These are phyloP conservation scores for Pleoardoris graminearum DNA, from an alignment of 2,329 filamentous ascomycete genomes.

Conservation along the genomic window DNA sequence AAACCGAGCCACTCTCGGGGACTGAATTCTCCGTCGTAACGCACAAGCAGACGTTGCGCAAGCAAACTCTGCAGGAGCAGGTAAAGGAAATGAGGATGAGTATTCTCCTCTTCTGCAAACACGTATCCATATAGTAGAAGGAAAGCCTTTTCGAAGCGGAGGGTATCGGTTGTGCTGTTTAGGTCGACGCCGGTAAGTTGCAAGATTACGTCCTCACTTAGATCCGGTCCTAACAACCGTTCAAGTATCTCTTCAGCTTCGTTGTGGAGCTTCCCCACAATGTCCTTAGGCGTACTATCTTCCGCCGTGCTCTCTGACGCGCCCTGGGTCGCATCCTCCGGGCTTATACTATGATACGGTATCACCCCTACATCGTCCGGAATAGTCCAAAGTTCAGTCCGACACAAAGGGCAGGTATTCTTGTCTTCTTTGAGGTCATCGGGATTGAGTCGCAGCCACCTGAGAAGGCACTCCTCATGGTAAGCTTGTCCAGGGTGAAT, in stretches of 20 bases:
- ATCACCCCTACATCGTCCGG: not conserved
- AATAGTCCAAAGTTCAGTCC: not conserved
- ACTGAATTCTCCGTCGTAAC: too few relatives aligned
- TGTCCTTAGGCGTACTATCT: not conserved
- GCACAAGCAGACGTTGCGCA: too few relatives aligned
- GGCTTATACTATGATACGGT: too few relatives aligned
- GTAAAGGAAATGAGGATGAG: not conserved
- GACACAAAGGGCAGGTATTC: not conserved
- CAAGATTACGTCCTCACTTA: not conserved
- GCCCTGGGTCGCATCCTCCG: not conserved
- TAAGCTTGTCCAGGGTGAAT: not conserved
- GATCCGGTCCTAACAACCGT: not conserved
- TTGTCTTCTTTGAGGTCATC: not conserved
- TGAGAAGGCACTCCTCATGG: not conserved
- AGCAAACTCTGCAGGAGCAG: not conserved
- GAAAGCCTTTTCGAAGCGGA: not conserved
- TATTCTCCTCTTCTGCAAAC: not conserved
- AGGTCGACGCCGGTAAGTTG: not conserved
- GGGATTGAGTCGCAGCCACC: not conserved
- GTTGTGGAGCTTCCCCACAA: not conserved
- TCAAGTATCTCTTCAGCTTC: not conserved
- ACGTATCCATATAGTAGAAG: not conserved
- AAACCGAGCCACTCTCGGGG: too few relatives aligned
- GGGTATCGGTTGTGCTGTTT: not conserved
- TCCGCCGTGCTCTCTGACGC: not conserved